Evolutionary conservation across 441 rosid species (phyloP).

Genomic region (Biscutella laevigata): DNA sequence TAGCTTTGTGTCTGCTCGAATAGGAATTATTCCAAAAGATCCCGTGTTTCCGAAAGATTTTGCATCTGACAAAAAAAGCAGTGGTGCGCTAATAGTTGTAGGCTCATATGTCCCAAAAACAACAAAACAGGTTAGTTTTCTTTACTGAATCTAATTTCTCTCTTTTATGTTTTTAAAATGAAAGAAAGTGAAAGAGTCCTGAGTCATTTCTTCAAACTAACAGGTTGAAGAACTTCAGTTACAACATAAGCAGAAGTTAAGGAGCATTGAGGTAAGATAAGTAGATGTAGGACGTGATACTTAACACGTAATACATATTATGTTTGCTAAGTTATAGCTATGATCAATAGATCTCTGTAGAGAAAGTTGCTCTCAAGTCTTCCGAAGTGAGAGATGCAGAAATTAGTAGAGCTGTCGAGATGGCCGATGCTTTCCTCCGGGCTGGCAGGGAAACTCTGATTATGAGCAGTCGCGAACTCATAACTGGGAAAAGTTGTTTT

Average conservation of each 20-base stretch:
- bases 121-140: conserved; percentile 66
- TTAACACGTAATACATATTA: background rate
- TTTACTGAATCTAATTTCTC: conserved; percentile 9
- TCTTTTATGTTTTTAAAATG: background rate
- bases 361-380: conserved; percentile 75
- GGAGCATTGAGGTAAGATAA: conserved; percentile 61
- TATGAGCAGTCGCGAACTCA: conserved; percentile 87
- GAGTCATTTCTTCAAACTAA: conserved; percentile 7
- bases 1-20: conserved; percentile 81
- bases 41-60: conserved; percentile 73
- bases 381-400: conserved; percentile 67
- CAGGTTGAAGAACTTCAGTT: conserved; percentile 81
- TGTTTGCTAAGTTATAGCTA: conserved; percentile 14
- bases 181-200: background rate
- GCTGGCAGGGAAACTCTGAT: conserved; percentile 65
- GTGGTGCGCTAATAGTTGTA: conserved; percentile 80
- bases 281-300: background rate
- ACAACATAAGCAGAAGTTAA: conserved; percentile 50
- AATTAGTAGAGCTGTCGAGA: conserved; percentile 62
- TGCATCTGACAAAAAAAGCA: conserved; percentile 47
- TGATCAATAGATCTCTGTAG: conserved; percentile 62
- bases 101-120: conserved; percentile 98
- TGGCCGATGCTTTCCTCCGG: conserved; percentile 58
- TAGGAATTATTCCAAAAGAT: conserved; percentile 79
- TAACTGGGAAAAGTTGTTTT: conserved; percentile 72